Conservation (phyloP, 176 grass and related monocot genomes). For the Secale cereale region DNA sequence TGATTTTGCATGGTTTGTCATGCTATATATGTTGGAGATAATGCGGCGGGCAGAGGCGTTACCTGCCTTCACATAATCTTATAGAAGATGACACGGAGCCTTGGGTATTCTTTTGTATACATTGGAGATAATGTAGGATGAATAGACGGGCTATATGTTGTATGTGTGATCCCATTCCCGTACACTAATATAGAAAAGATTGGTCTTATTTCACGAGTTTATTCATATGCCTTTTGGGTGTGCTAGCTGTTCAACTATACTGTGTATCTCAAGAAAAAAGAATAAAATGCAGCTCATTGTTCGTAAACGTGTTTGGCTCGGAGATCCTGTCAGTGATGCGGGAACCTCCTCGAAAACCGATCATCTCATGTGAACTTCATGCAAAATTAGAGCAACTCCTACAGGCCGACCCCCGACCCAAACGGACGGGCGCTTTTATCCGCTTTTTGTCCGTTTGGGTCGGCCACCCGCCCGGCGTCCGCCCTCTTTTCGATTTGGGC, state of each 20-base stretch:
- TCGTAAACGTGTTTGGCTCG: not conserved
- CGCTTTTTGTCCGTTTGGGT: no score
- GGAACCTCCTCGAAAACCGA: not conserved
- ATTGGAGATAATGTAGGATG: conserved; percentile 47
- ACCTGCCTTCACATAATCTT: conserved; percentile 33
- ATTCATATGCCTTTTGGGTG: not conserved
- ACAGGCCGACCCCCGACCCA: no score
- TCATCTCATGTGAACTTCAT: not conserved
- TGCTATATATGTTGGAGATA: conserved; percentile 36
- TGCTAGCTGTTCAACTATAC: not conserved
- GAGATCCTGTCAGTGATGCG: not conserved
- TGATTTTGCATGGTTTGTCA: conserved; percentile 37
- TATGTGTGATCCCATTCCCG: conserved; percentile 37
- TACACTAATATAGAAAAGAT: conserved; percentile 40
- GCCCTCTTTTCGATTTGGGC: no score
- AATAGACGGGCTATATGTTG: conserved; percentile 42
- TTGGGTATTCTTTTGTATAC: conserved; percentile 65
- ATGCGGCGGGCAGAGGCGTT: conserved; percentile 18
- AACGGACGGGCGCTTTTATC: no score
- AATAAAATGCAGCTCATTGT: not conserved
- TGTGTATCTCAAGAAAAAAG: no score
- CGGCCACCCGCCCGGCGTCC: no score
- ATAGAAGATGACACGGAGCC: conserved; percentile 42
- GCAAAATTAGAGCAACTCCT: no score
- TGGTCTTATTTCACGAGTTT: not conserved